These are phyloP conservation scores for Globisporangium lucens DNA, from an alignment of 352 stramenopile genomes.

Conservation along the genomic window DNA sequence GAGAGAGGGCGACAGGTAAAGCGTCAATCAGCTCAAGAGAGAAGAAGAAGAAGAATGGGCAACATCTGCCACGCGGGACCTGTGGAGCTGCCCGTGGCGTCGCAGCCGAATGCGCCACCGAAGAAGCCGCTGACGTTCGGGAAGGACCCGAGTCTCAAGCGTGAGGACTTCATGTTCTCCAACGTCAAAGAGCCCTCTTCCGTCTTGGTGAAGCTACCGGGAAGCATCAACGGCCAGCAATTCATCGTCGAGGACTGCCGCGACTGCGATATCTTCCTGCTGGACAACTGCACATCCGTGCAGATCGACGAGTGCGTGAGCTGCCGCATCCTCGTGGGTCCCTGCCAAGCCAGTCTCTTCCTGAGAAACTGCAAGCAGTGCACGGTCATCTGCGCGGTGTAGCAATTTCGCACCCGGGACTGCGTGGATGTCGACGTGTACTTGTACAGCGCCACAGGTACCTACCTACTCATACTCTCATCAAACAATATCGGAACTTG, in stretches of 20 bases:
- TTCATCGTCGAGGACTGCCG: slow-evolving; percentile 73
- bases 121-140: slow-evolving; percentile 43
- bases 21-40: not conserved
- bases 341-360: slow-evolving; percentile 70
- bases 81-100: slow-evolving; percentile 6
- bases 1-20: not conserved
- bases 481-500: not conserved
- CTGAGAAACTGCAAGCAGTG: slow-evolving; percentile 61
- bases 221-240: slow-evolving; percentile 71
- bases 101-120: not conserved
- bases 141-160: slow-evolving; percentile 58
- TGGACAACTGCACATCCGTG: slow-evolving; percentile 75
- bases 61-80: slow-evolving; percentile 56
- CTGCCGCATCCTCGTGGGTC: slow-evolving; percentile 69
- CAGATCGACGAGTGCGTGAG: slow-evolving; percentile 70
- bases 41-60: slow-evolving; percentile 29
- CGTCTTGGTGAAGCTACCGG: slow-evolving; percentile 51
- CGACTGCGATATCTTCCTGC: slow-evolving; percentile 74
- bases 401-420: slow-evolving; percentile 75
- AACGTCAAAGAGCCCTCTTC: slow-evolving; percentile 30
- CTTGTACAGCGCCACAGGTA: slow-evolving; percentile 63
- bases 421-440: slow-evolving; percentile 59
- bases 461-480: not conserved
- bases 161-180: slow-evolving; percentile 69
- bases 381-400: slow-evolving; percentile 57